Percentiles rank a stretch among this genome's conserved stretches.
phyloP scores from a whole-genome alignment of 306 rosid genomes.

The Ceratonia siliqua region DNA sequence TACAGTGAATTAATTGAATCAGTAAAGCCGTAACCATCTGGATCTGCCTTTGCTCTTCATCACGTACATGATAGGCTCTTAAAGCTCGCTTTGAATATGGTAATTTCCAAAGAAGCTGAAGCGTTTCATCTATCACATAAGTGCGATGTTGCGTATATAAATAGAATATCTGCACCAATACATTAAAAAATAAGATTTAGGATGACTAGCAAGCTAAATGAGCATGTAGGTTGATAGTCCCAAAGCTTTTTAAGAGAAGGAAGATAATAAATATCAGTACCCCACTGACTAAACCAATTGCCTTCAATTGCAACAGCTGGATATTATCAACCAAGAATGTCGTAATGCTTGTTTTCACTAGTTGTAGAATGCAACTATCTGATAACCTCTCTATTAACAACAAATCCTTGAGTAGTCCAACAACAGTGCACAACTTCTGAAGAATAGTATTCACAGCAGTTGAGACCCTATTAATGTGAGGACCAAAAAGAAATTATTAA shows the following conservation, averaged over 20 bases:
- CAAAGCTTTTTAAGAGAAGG: constrained; percentile 21
- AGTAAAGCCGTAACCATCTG: constrained; percentile 95
- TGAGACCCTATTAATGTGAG: constrained; percentile 68
- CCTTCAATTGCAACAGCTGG: constrained; percentile 95
- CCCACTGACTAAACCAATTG: constrained; percentile 87
- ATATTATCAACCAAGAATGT: constrained; percentile 93
- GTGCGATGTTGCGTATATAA: constrained; percentile 80
- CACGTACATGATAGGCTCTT: constrained; percentile 86
- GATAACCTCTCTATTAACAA: constrained; percentile 88
- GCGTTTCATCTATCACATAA: constrained; percentile 91
- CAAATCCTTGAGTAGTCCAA: constrained; percentile 89
- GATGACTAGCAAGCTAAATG: background rate
- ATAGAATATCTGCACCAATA: constrained; percentile 84
- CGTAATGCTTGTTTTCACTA: constrained; percentile 87
- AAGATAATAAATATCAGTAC: constrained; percentile 52
- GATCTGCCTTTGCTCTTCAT: constrained; percentile 96
- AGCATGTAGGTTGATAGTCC: constrained; percentile 12
- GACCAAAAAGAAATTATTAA: constrained; percentile 24
- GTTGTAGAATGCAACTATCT: constrained; percentile 93
- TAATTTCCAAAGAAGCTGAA: constrained; percentile 85
- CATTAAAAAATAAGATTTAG: constrained; percentile 4
- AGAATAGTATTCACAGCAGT: constrained; percentile 78
- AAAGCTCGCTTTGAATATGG: constrained; percentile 87
- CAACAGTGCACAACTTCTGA: constrained; percentile 94
- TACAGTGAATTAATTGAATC: constrained; percentile 85